These are phyloP conservation scores for Cymbidium sinense DNA, from an alignment of 106 monocot genomes.

Conservation along the genomic window DNA sequence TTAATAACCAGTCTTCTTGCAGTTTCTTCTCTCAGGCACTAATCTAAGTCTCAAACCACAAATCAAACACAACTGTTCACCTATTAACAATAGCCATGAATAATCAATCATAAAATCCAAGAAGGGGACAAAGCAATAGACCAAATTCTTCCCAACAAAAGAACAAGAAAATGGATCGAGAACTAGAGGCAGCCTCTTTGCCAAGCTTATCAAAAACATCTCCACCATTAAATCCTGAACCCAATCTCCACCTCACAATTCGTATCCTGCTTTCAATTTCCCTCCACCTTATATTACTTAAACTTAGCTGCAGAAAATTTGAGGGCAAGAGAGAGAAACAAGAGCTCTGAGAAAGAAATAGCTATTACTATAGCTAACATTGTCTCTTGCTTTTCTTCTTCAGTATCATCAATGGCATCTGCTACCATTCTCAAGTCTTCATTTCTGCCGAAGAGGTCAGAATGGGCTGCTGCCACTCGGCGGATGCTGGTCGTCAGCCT, in stretches of 20 bases:
- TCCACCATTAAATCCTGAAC: slow-evolving; percentile 42
- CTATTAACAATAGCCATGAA: no score
- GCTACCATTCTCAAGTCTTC: slow-evolving; percentile 88
- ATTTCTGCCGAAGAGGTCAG: slow-evolving; percentile 73
- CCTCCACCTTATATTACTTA: slow-evolving; percentile 20
- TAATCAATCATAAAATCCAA: background rate
- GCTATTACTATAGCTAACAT: background rate
- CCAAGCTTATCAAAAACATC: slow-evolving; percentile 11
- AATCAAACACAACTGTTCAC: no score
- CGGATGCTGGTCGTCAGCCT: slow-evolving; percentile 16
- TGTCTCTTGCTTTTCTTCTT: background rate
- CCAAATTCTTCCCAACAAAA: background rate
- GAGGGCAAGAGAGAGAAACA: background rate
- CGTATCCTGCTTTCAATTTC: slow-evolving; percentile 39
- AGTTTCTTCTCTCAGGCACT: no score
- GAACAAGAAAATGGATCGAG: background rate
- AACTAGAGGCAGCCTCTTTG: slow-evolving; percentile 13
- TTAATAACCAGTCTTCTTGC: no score
- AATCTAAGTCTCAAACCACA: no score
- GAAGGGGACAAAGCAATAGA: background rate
- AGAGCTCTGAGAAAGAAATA: background rate
- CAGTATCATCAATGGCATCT: slow-evolving; percentile 52
- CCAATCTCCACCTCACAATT: slow-evolving; percentile 57
- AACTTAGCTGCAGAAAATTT: background rate
- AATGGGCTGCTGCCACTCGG: slow-evolving; percentile 40